Evolutionary conservation across 2,329 filamentous ascomycete species (phyloP).

Genomic region (Sarocladium oryzae): DNA sequence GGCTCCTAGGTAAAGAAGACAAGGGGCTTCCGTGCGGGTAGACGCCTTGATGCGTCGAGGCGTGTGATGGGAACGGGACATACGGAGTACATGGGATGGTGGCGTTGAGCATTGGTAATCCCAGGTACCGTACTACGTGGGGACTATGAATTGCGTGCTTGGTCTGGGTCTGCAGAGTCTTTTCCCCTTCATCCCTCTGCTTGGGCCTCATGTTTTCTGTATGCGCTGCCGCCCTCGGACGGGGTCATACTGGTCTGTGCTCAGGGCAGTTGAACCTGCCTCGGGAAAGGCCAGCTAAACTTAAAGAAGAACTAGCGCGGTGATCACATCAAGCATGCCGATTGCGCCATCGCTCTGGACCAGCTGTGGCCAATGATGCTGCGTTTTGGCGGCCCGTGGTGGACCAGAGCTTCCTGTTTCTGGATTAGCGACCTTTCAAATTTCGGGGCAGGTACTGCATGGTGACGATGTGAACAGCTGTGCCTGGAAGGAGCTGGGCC

Average conservation of each 20-base stretch:
- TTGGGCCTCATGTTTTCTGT: too few species aligned
- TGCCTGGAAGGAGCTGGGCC: background rate
- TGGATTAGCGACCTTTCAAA: background rate
- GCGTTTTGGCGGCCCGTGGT: background rate
- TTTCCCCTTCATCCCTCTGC: background rate
- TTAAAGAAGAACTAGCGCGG: background rate
- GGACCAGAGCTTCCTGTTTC: background rate
- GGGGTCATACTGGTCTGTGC: too few species aligned
- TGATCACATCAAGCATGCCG: background rate
- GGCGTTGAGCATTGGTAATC: background rate
- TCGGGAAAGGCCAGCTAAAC: background rate
- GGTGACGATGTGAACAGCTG: background rate
- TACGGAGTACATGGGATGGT: background rate
- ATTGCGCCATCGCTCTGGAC: slow-evolving; percentile 6
- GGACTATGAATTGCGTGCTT: background rate
- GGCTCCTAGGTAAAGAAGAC: too few species aligned
- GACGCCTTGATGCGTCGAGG: background rate
- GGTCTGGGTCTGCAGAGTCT: background rate
- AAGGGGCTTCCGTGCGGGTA: background rate
- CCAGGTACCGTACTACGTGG: background rate
- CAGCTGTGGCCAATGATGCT: background rate
- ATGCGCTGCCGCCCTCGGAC: too few species aligned
- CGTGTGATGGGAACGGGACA: background rate
- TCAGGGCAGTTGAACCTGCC: too few species aligned
- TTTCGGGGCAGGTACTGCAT: background rate